Evolutionary conservation across 371 early-diverging fungal genomes (phyloP).

Genomic region (Mucor plumbeus): DNA sequence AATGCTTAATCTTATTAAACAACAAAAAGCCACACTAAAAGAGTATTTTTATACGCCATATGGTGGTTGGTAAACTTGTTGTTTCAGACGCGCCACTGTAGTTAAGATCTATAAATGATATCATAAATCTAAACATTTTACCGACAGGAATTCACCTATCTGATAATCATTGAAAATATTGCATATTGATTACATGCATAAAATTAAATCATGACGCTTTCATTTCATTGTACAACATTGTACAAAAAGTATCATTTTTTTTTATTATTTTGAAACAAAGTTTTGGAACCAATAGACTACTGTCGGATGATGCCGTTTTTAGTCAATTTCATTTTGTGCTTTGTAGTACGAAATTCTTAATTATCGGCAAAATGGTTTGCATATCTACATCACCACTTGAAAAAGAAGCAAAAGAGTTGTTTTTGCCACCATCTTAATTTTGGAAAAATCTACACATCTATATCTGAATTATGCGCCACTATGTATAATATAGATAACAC

Average conservation of each 20-base stretch:
- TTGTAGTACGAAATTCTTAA: not conserved
- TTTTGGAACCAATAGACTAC: slow-evolving; percentile 6
- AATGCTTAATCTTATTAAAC: too few species aligned
- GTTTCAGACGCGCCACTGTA: not conserved
- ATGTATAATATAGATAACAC: not conserved
- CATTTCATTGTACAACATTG: not conserved
- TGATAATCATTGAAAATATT: not conserved
- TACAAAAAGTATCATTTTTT: not conserved
- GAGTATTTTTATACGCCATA: too few species aligned
- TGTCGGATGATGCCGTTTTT: not conserved
- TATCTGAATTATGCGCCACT: slow-evolving; percentile 1
- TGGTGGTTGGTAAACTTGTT: too few species aligned
- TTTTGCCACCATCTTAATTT: not conserved
- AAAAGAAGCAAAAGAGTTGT: not conserved
- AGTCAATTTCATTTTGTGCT: not conserved
- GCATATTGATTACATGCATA: not conserved
- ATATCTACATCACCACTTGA: not conserved
- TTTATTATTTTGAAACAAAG: slow-evolving; percentile 1
- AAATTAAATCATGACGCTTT: slow-evolving; percentile 7
- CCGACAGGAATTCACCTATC: not conserved
- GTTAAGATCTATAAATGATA: not conserved
- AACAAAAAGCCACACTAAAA: too few species aligned
- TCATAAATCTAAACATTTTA: not conserved
- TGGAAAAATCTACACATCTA: not conserved
- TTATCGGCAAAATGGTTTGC: slow-evolving; percentile 7